A percentile compares a stretch with the other conserved stretches of the same genome.
Conservation (phyloP, 1,284 basidiomycete species). For the Sanghuangporus sanghuang region DNA sequence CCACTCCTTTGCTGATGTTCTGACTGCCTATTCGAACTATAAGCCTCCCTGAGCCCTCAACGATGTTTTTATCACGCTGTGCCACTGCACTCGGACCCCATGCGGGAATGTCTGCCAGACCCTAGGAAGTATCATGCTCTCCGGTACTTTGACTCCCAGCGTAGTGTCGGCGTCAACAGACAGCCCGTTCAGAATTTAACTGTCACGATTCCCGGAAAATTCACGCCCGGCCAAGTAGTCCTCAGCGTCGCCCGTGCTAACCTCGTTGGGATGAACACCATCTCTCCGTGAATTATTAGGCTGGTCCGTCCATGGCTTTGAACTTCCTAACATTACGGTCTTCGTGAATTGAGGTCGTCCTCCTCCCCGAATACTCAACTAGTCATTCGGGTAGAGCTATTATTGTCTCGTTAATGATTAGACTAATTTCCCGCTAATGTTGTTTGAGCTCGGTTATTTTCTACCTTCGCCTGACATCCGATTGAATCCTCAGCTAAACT, state of each 20-base stretch:
- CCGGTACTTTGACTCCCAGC: conserved; percentile 39
- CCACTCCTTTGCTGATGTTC: neutral
- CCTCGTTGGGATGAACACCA: conserved; percentile 39
- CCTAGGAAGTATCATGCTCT: conserved; percentile 41
- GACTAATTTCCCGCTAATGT: too few species aligned
- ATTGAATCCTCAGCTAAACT: too few species aligned
- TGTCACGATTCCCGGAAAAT: conserved; percentile 34
- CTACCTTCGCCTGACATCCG: too few species aligned
- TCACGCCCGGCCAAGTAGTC: conserved; percentile 32
- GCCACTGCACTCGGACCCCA: conserved; percentile 29
- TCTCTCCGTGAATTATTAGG: neutral
- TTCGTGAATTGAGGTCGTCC: too few species aligned
- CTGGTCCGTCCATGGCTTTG: too few species aligned
- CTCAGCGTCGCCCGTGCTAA: conserved; percentile 38
- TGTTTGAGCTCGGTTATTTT: too few species aligned
- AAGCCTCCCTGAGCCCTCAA: conserved; percentile 34
- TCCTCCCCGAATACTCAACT: too few species aligned
- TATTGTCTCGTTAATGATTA: too few species aligned
- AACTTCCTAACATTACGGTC: too few species aligned
- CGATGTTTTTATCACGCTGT: conserved; percentile 37
- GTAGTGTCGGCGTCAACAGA: conserved; percentile 22
- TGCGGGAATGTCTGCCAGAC: conserved; percentile 29
- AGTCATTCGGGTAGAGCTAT: too few species aligned
- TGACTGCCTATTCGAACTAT: neutral
- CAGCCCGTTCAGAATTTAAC: conserved; percentile 52